These are phyloP conservation scores for Ustilago loliicola DNA, from an alignment of 1,284 basidiomycete species.

Conservation along the genomic window DNA sequence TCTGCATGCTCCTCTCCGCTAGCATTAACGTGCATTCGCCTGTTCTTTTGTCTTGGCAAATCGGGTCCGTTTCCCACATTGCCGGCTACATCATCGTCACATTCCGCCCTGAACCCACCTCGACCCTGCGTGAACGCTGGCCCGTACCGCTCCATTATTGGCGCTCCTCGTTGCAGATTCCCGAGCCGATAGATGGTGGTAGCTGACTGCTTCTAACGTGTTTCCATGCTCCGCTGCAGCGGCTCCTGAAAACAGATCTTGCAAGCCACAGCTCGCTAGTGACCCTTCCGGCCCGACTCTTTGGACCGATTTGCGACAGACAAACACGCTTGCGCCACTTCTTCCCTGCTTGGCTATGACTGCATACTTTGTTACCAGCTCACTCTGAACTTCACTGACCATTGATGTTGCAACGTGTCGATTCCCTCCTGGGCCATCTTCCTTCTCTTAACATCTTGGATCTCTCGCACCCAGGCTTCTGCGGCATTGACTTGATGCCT, in stretches of 20 bases:
- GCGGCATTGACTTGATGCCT: slow-evolving; percentile 1
- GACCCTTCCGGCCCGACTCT: slow-evolving; percentile 2
- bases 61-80: neutral
- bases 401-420: neutral
- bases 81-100: neutral
- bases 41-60: slow-evolving; percentile 8
- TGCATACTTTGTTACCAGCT: neutral
- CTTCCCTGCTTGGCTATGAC: neutral
- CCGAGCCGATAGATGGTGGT: neutral
- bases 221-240: neutral
- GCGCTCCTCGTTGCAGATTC: neutral
- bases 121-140: neutral
- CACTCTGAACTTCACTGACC: neutral
- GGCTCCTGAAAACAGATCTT: neutral
- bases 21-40: neutral
- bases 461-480: neutral
- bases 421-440: neutral
- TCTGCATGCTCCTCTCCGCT: neutral
- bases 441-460: neutral
- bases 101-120: neutral
- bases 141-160: neutral
- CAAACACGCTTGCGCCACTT: slow-evolving; percentile 7
- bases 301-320: neutral
- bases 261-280: neutral
- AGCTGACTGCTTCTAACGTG: slow-evolving; percentile 1